A percentile compares a stretch with the other conserved stretches of the same genome.
These are phyloP conservation scores for Pseudogymnoascus sp. DNA, from an alignment of 2,329 filamentous ascomycete genomes.

Conservation along the genomic window DNA sequence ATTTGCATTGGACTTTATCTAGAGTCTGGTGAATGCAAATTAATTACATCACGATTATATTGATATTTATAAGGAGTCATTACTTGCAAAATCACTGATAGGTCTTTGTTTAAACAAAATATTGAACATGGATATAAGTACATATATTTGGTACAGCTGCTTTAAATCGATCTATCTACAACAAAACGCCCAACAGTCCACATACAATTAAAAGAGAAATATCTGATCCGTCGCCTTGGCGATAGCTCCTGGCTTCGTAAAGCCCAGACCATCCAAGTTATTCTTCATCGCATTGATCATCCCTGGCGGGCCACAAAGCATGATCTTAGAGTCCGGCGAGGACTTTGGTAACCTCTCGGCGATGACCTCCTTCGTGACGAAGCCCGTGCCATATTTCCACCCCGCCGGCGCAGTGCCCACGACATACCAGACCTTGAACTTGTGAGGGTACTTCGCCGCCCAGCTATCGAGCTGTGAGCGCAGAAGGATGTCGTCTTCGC, in stretches of 20 bases:
- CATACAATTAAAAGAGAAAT: slow-evolving; percentile 41
- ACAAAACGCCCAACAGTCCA: background rate
- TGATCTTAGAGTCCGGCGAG: slow-evolving; percentile 41
- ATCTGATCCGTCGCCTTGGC: slow-evolving; percentile 49
- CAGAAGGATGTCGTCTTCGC: slow-evolving; percentile 53
- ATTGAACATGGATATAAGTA: background rate
- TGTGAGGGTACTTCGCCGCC: slow-evolving; percentile 42
- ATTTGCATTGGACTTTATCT: background rate
- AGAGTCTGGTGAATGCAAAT: background rate
- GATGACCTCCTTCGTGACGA: slow-evolving; percentile 45
- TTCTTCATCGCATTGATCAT: slow-evolving; percentile 54
- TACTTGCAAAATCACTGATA: background rate
- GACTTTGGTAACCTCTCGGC: slow-evolving; percentile 41
- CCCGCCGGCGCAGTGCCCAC: slow-evolving; percentile 39
- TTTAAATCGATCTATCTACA: background rate
- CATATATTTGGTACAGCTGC: background rate
- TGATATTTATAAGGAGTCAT: background rate
- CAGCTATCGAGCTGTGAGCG: slow-evolving; percentile 48
- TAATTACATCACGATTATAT: background rate
- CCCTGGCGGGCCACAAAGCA: slow-evolving; percentile 55
- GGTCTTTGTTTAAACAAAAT: background rate
- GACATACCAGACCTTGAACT: slow-evolving; percentile 50
- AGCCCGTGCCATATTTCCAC: slow-evolving; percentile 45
- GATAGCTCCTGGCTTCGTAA: slow-evolving; percentile 41
- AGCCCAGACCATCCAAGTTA: slow-evolving; percentile 42